phyloP scores from a whole-genome alignment of 257 asterid species.

The Echium plantagineum region DNA sequence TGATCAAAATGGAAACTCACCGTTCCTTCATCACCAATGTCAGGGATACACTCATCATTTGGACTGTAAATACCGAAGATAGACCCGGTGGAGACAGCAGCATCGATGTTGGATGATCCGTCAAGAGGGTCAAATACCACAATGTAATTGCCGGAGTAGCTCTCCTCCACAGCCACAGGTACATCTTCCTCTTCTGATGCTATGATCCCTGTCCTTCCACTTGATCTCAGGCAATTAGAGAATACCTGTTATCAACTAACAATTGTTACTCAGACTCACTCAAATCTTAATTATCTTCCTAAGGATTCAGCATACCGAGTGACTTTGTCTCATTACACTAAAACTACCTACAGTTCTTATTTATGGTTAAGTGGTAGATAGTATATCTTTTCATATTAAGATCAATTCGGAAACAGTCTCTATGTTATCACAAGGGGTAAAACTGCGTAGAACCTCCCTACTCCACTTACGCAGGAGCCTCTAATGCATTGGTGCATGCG shows the following conservation, averaged over 20 bases:
- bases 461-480: no score
- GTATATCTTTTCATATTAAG: no score
- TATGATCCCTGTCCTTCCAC: conserved; percentile 95
- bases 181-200: conserved; percentile 99
- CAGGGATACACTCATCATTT: conserved; percentile 73
- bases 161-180: conserved; percentile 96
- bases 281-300: background rate
- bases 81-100: conserved; percentile 91
- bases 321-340: no score
- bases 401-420: no score
- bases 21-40: conserved; percentile 42
- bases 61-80: conserved; percentile 89
- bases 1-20: conserved; percentile 19
- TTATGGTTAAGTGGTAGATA: no score
- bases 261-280: background rate
- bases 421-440: no score
- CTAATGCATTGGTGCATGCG: no score
- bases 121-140: conserved; percentile 95
- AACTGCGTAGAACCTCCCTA: no score
- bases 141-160: conserved; percentile 91
- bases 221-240: conserved; percentile 76
- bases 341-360: no score
- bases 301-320: no score
- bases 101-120: conserved; percentile 93
- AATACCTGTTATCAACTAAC: conserved; percentile 42